These are phyloP conservation scores for Fusarium haematococcum DNA, from an alignment of 2,329 filamentous ascomycete species.

Conservation along the genomic window DNA sequence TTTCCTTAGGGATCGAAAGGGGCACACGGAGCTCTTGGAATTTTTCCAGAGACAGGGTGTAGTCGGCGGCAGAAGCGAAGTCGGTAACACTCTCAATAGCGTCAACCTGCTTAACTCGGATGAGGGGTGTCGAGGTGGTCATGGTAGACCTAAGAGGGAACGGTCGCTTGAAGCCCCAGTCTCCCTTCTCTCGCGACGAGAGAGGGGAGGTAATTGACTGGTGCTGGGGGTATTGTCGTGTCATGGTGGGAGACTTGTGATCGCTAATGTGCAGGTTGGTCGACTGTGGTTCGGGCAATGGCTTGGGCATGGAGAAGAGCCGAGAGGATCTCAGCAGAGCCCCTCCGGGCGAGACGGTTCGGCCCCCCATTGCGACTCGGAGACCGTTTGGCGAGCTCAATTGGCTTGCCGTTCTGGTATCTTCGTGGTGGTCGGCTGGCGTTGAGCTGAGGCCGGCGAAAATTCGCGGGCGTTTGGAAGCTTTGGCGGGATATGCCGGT, in stretches of 20 bases:
- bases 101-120: slow-evolving; percentile 84
- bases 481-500: slow-evolving; percentile 44
- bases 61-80: slow-evolving; percentile 85
- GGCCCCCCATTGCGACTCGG: slow-evolving; percentile 48
- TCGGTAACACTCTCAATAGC: slow-evolving; percentile 90
- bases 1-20: slow-evolving; percentile 65
- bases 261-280: slow-evolving; percentile 52
- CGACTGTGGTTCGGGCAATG: slow-evolving; percentile 73
- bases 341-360: slow-evolving; percentile 68
- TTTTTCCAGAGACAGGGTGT: slow-evolving; percentile 83
- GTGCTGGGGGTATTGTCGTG: slow-evolving; percentile 81
- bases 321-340: slow-evolving; percentile 86
- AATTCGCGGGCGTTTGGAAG: slow-evolving; percentile 45
- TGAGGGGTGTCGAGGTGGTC: slow-evolving; percentile 77
- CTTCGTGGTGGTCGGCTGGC: slow-evolving; percentile 31
- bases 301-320: slow-evolving; percentile 86
- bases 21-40: slow-evolving; percentile 86
- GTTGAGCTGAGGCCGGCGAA: slow-evolving; percentile 41
- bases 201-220: slow-evolving; percentile 84
- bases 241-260: slow-evolving; percentile 61
- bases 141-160: slow-evolving; percentile 82
- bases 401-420: slow-evolving; percentile 42
- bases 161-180: slow-evolving; percentile 93
- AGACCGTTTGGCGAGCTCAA: slow-evolving; percentile 47
- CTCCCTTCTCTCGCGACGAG: slow-evolving; percentile 79